Percentiles rank a stretch among this genome's conserved stretches.
phyloP scores from a whole-genome alignment of 441 rosid species.

The Gossypium davidsonii region DNA sequence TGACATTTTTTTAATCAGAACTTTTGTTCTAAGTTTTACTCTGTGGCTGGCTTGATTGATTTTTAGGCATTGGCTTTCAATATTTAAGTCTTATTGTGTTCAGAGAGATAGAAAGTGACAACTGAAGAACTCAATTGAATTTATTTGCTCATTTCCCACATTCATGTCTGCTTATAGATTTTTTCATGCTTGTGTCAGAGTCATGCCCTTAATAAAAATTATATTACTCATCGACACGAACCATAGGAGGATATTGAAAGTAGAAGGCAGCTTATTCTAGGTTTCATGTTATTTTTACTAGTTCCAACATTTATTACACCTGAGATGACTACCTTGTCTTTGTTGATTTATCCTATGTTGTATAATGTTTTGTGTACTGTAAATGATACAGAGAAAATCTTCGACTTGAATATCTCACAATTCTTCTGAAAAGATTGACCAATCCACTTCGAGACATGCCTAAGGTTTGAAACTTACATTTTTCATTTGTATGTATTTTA shows the following conservation, averaged over 20 bases:
- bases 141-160: background rate
- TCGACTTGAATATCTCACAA: slow-evolving; percentile 70
- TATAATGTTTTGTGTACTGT: slow-evolving; percentile 15
- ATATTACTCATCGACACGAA: background rate
- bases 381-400: slow-evolving; percentile 56
- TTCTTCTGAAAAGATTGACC: slow-evolving; percentile 66
- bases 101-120: slow-evolving; percentile 10
- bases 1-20: background rate
- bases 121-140: background rate
- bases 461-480: slow-evolving; percentile 48
- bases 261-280: background rate
- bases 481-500: background rate
- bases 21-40: background rate
- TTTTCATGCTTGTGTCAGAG: background rate
- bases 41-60: background rate
- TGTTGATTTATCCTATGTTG: slow-evolving; percentile 1
- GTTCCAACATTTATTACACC: background rate
- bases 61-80: background rate
- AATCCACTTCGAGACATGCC: slow-evolving; percentile 72
- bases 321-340: background rate
- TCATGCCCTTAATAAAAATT: background rate
- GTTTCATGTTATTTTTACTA: background rate
- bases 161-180: background rate
- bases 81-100: background rate
- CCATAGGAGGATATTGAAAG: background rate